A percentile compares a stretch with the other conserved stretches of the same genome.
These are phyloP conservation scores for Chlorella sorokiniana DNA, from an alignment of 139 green algal species.

Conservation along the genomic window DNA sequence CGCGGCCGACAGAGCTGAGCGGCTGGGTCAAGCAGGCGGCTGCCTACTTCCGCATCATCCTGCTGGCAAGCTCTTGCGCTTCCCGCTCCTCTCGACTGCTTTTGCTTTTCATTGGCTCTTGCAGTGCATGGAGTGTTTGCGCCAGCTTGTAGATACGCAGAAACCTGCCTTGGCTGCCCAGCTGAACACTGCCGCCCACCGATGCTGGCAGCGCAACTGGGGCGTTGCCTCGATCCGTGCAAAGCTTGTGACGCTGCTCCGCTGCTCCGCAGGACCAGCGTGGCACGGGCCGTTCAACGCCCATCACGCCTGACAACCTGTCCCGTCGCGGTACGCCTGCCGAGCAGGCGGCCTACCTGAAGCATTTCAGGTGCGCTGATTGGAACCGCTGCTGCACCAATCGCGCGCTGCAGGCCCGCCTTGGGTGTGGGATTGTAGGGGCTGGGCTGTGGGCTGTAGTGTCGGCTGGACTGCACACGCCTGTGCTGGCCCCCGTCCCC, in stretches of 20 bases:
- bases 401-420: no score
- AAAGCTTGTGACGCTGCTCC: no score
- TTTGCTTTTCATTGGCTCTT: background rate
- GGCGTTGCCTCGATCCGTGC: background rate
- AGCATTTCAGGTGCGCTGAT: conserved; percentile 53
- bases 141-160: no score
- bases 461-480: no score
- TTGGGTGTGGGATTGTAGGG: no score
- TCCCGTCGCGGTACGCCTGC: conserved; percentile 44
- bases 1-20: conserved; percentile 64
- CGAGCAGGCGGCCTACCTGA: conserved; percentile 83
- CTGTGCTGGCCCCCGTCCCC: no score
- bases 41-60: conserved; percentile 76
- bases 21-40: conserved; percentile 84
- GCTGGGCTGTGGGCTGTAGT: no score
- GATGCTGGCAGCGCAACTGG: no score
- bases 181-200: no score
- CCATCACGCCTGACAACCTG: conserved; percentile 74
- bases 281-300: conserved; percentile 72
- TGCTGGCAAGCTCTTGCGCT: conserved; percentile 73
- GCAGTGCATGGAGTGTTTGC: no score
- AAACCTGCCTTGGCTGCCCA: no score
- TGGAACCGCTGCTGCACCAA: background rate
- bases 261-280: conserved; percentile 70
- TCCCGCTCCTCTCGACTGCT: no score